Base-by-base conservation (phyloP, 768 basidiomycete species). In the Royoungia palumana region DNA sequence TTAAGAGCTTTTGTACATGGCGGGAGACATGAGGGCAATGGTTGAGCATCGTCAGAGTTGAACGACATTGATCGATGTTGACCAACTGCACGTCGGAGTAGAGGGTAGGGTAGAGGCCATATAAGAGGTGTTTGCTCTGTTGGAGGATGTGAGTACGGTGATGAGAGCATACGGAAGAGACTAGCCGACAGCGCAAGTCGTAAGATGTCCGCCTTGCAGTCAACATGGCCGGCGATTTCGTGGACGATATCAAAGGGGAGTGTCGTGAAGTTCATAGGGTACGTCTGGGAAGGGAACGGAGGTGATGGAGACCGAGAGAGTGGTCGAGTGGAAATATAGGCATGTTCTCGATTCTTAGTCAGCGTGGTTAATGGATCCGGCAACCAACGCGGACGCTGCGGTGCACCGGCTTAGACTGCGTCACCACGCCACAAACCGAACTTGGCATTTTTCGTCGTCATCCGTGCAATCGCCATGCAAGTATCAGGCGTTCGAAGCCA, bases 31-130 rank as follows among this genome's bases (percentile, higher is more conserved):
- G 73, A 1, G 76, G 77, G 9, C 72, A 71, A 13, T 62, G 63
- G 47, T 59, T 57, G 27, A 90, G 81, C 87, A 90, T 88, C 20
- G 62, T 60, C 32, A 89, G 74, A 0, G 88, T 89, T 12, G 64
- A 58, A n/a, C 63, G 59, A 57, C 83, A 88, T 73, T 89, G 87
- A 24, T 75, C 70, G 2, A 71, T 62, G 24, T 78, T 76, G 48
- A 72, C 70, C 38, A 89, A 71, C 22, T 72, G 68, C 43, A 89
- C 80, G 5, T 69, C 69, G 37, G 73, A 70, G 53, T 90, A 90
- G 17, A 90, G 75, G 0, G 78, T 70, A 0, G 84, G 71, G 13
- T 78, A 77, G 28, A 83, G 70, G 43, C 74, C 72, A 0, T 66
- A 54, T 56, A 81, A 83, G 41, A 83, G 69, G 44, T 70, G 59